Base-by-base conservation (phyloP, 2,329 filamentous ascomycete genomes). In the Endothia cerciana region DNA sequence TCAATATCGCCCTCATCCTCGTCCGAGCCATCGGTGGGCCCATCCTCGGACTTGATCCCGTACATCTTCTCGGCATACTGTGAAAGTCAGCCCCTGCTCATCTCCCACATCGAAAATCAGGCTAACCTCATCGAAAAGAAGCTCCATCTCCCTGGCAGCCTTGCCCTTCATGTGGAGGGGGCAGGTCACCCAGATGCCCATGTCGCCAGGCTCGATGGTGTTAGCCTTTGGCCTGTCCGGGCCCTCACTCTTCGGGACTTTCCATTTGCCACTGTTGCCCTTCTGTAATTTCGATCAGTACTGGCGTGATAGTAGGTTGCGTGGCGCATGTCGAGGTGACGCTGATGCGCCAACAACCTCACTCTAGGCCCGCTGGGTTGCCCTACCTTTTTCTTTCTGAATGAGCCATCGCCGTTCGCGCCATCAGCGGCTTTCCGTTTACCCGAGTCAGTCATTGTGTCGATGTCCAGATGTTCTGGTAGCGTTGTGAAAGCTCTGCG, bases 131-230 rank as follows among this genome's bases (percentile, higher is more conserved):
- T 89, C 83, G 72, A 92, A 90, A 28, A 93, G 78, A 66, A 84
- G 78, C 65, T 82, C 82, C 69, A 93, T 82, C 74, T 94, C 91
- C 60, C 83, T 80, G 2, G 90, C 84, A 17, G 91, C 90, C 76
- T 88, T 90, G 51, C 81, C 82, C 77, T 92, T 90, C 79, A 91
- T 89, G 70, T 87, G 86, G 73, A 89, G 85, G 61, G 89, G 87
- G 74, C 90, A 94, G 0, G 91, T 93, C 36, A 89, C 89, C 90
- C 91, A 94, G 66, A 94, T 88, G 5, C 91, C 91, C 62, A 83
- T 81, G 72, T 93, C 90, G 5, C 91, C 90, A 5, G 89, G 81
- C 71, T 91, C 86, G 58, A 93, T 77, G 15, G 76, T 74, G 47
- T 77, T 81, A 49, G 81, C 82, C 70, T 77, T 77, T 67, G 77